Conservation (phyloP, 1,284 basidiomycete species). For the Xanthoconium separans region DNA sequence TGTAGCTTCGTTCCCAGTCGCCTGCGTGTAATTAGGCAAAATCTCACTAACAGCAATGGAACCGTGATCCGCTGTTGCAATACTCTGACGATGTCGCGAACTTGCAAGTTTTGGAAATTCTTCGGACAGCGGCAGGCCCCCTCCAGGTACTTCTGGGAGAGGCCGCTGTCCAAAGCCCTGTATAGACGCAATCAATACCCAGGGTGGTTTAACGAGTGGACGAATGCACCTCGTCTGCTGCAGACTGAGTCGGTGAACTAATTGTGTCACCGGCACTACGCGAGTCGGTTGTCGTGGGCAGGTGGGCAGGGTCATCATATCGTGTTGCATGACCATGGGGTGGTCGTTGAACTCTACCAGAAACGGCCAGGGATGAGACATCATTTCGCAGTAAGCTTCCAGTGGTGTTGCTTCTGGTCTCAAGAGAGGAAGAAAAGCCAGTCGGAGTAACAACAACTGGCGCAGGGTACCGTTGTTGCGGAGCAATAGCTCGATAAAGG, state of each 20-base stretch:
- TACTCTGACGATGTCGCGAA: constrained; percentile 5
- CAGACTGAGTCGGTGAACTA: constrained; percentile 2
- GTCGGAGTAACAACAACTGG: background rate
- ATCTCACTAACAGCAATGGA: constrained; percentile 18
- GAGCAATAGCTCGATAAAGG: constrained; percentile 11
- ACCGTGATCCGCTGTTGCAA: background rate
- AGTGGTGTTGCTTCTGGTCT: constrained; percentile 14
- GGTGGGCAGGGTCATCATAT: background rate
- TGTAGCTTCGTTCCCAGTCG: background rate
- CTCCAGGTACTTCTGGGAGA: constrained; percentile 28
- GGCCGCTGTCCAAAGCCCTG: constrained; percentile 18
- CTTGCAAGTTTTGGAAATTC: constrained; percentile 20
- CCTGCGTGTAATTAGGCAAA: constrained; percentile 28
- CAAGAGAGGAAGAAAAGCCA: constrained; percentile 21
- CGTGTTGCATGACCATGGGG: background rate
- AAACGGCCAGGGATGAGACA: background rate
- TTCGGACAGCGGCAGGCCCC: constrained; percentile 14
- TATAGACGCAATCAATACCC: background rate
- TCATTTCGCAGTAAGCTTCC: constrained; percentile 11
- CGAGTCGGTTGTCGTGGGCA: constrained; percentile 7
- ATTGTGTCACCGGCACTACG: constrained; percentile 4
- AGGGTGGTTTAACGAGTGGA: background rate
- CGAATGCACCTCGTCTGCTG: constrained; percentile 22
- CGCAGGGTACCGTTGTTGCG: constrained; percentile 10
- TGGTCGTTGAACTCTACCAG: constrained; percentile 10